A percentile compares a stretch with the other conserved stretches of the same genome.
phyloP scores from a whole-genome alignment of 257 asterid genomes.

The Solanum pennellii region DNA sequence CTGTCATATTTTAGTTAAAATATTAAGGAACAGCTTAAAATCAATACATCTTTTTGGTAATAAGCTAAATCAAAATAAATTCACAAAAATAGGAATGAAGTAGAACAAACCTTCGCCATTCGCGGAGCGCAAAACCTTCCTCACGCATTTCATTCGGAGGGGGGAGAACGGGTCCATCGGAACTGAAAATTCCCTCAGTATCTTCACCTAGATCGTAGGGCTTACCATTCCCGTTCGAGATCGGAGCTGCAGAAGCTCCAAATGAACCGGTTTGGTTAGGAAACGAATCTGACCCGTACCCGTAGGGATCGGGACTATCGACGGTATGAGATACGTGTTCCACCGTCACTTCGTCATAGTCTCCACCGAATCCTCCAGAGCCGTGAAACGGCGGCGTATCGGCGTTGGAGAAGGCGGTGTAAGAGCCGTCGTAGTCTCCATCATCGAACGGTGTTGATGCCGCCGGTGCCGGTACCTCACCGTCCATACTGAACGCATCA shows the following conservation, averaged over 20 bases:
- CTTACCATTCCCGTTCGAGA: constrained; percentile 59
- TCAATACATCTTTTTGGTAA: not conserved
- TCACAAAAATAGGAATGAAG: not conserved
- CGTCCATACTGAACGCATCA: constrained; percentile 62
- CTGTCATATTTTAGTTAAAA: not conserved
- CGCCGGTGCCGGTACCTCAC: constrained; percentile 31
- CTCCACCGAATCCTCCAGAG: constrained; percentile 28
- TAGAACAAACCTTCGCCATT: constrained; percentile 75
- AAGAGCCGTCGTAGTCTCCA: constrained; percentile 43
- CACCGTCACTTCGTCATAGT: constrained; percentile 47
- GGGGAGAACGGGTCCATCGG: constrained; percentile 79
- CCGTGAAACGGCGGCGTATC: constrained; percentile 43
- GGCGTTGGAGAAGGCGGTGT: not conserved
- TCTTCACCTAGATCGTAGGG: constrained; percentile 39
- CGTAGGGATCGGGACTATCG: constrained; percentile 67
- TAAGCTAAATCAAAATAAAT: not conserved
- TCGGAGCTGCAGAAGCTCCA: constrained; percentile 54
- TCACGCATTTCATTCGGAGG: constrained; percentile 81
- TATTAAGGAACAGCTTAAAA: not conserved
- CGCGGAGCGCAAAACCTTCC: constrained; percentile 76
- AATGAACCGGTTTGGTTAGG: constrained; percentile 16
- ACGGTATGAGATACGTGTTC: constrained; percentile 36
- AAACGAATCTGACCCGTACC: constrained; percentile 28
- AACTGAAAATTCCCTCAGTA: constrained; percentile 62
- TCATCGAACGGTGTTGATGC: constrained; percentile 40